A percentile compares a stretch with the other conserved stretches of the same genome.
Evolutionary conservation across 768 basidiomycete species (phyloP).

Genomic region (Termitomyces sp.): DNA sequence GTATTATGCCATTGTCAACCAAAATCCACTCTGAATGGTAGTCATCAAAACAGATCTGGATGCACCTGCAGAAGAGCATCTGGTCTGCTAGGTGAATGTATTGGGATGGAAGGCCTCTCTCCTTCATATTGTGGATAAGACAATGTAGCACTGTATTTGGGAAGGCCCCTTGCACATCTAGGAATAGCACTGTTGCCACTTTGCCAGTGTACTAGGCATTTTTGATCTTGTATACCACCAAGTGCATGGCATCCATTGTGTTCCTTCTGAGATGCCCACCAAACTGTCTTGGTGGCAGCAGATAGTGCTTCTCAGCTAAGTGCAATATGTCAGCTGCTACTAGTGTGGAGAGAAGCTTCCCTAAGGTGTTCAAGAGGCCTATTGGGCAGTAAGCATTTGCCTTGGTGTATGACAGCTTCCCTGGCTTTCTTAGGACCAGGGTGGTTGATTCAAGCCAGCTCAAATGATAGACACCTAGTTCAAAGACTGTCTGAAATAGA

Average conservation of each 20-base stretch:
- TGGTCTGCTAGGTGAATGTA: not conserved
- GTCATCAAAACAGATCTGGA: not conserved
- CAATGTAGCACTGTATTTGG: not conserved
- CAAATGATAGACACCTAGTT: too few relatives aligned
- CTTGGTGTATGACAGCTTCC: too few relatives aligned
- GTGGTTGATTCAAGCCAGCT: too few relatives aligned
- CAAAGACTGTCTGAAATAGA: too few relatives aligned
- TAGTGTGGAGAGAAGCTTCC: too few relatives aligned
- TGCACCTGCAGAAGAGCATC: not conserved
- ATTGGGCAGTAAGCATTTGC: too few relatives aligned
- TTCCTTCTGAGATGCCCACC: too few relatives aligned
- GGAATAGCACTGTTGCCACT: not conserved
- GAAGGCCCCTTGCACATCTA: not conserved
- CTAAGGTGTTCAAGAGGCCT: too few relatives aligned
- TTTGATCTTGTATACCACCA: not conserved
- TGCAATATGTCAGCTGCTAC: too few relatives aligned
- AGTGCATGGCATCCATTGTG: not conserved
- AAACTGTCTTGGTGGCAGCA: too few relatives aligned
- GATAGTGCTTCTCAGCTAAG: too few relatives aligned
- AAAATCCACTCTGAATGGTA: not conserved
- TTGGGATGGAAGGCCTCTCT: not conserved
- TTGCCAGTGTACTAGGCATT: not conserved
- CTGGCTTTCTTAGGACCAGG: too few relatives aligned
- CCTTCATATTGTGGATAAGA: not conserved
- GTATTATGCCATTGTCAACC: not conserved